Percentiles rank a stretch among this genome's conserved stretches.
phyloP scores from a whole-genome alignment of 106 monocot species.

The Allium fistulosum region DNA sequence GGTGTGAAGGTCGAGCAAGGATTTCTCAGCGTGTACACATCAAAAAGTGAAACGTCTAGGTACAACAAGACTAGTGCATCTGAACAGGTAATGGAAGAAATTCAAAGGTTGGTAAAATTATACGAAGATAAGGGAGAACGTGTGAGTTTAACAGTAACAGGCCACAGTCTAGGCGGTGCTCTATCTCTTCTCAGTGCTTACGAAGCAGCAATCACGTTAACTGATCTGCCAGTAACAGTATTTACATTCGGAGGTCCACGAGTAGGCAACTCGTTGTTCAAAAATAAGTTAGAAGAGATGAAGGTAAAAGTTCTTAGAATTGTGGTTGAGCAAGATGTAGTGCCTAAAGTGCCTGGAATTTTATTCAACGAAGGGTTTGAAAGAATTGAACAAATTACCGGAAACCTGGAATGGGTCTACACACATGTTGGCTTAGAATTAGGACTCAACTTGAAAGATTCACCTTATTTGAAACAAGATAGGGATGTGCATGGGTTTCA shows the following conservation, averaged over 20 bases:
- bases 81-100: constrained; percentile 60
- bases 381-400: constrained; percentile 12
- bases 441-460: constrained; percentile 23
- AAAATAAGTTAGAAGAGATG: constrained; percentile 15
- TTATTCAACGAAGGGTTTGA: constrained; percentile 43
- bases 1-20: constrained; percentile 46
- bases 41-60: constrained; percentile 28
- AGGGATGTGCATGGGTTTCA: constrained; percentile 44
- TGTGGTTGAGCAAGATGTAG: constrained; percentile 50
- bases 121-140: constrained; percentile 44
- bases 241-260: constrained; percentile 63
- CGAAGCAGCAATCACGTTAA: constrained; percentile 32
- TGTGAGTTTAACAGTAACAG: constrained; percentile 61
- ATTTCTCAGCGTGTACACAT: constrained; percentile 51
- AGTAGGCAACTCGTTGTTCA: constrained; percentile 60
- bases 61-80: constrained; percentile 55
- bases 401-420: constrained; percentile 41
- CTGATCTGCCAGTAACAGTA: constrained; percentile 30
- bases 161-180: constrained; percentile 81
- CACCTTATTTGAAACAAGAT: constrained; percentile 42
- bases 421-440: constrained; percentile 43
- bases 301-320: constrained; percentile 43
- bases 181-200: constrained; percentile 54
- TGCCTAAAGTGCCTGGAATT: constrained; percentile 58
- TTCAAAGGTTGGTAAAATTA: constrained; percentile 24